Percentiles rank a stretch among this genome's conserved stretches.
Evolutionary conservation across 768 basidiomycete species (phyloP).

Genomic region (Suillus sp.): DNA sequence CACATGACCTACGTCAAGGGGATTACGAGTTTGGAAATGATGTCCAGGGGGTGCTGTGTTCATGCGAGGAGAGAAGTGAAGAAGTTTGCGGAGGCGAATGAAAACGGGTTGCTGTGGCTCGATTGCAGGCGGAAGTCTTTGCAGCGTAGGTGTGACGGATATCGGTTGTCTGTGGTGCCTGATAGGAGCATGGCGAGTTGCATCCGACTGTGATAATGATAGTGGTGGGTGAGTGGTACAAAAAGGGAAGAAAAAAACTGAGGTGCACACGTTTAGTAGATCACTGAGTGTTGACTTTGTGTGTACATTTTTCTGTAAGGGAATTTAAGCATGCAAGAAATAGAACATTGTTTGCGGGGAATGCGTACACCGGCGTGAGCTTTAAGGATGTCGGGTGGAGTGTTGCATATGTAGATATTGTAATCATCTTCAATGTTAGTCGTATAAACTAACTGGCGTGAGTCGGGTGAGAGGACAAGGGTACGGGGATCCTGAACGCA

Average conservation of each 20-base stretch:
- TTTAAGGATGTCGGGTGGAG: not conserved
- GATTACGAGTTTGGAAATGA: too few relatives aligned
- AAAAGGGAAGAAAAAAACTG: not conserved
- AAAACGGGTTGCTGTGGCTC: not conserved
- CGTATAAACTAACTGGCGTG: too few relatives aligned
- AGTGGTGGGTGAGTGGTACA: not conserved
- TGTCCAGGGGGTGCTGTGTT: too few relatives aligned
- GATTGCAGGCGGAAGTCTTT: not conserved
- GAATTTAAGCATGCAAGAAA: not conserved
- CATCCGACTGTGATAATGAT: not conserved
- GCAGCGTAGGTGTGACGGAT: accelerated
- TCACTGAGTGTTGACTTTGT: not conserved
- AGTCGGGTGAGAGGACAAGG: too few relatives aligned
- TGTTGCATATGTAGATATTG: not conserved
- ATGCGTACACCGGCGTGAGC: not conserved
- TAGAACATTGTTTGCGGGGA: not conserved
- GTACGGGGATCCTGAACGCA: conserved; percentile 28
- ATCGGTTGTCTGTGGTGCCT: not conserved
- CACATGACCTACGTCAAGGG: too few relatives aligned
- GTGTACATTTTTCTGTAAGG: not conserved
- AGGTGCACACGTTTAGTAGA: not conserved
- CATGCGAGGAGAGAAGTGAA: not conserved
- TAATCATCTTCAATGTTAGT: not conserved
- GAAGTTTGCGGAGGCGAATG: not conserved
- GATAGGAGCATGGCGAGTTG: not conserved